phyloP scores from a whole-genome alignment of 1,284 basidiomycete genomes.

The Cutaneotrichosporon cyanovorans region DNA sequence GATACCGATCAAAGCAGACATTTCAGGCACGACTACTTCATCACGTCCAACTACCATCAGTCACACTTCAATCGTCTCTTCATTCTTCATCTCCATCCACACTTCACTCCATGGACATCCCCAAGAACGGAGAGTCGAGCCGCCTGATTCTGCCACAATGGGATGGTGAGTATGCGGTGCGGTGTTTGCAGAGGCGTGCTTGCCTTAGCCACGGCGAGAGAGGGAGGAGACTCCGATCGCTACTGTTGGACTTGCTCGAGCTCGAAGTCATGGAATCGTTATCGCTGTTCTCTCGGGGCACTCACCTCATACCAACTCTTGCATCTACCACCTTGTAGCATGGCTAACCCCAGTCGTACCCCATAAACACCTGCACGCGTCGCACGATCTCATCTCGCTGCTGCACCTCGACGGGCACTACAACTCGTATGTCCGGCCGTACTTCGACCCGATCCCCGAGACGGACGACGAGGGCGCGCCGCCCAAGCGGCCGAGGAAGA shows the following conservation, averaged over 20 bases:
- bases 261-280: neutral
- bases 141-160: conserved; percentile 28
- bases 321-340: no score
- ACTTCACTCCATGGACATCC: conserved; percentile 20
- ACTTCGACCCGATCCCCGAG: conserved; percentile 22
- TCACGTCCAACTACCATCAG: no score
- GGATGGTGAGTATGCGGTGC: conserved; percentile 25
- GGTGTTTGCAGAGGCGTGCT: neutral
- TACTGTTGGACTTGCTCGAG: neutral
- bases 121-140: conserved; percentile 35
- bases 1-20: no score
- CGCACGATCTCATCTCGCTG: conserved; percentile 36
- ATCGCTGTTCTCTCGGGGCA: neutral
- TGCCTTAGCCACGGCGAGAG: neutral
- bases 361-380: conserved; percentile 31
- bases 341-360: conserved; percentile 22
- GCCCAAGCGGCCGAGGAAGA: conserved; percentile 9
- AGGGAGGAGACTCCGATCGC: neutral
- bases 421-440: conserved; percentile 38
- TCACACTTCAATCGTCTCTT: no score
- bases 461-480: conserved; percentile 17
- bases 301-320: no score
- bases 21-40: no score
- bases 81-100: neutral
- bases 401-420: conserved; percentile 36